Evolutionary conservation across 2,329 filamentous ascomycete genomes (phyloP).

Genomic region (Leptographium galeiforme): DNA sequence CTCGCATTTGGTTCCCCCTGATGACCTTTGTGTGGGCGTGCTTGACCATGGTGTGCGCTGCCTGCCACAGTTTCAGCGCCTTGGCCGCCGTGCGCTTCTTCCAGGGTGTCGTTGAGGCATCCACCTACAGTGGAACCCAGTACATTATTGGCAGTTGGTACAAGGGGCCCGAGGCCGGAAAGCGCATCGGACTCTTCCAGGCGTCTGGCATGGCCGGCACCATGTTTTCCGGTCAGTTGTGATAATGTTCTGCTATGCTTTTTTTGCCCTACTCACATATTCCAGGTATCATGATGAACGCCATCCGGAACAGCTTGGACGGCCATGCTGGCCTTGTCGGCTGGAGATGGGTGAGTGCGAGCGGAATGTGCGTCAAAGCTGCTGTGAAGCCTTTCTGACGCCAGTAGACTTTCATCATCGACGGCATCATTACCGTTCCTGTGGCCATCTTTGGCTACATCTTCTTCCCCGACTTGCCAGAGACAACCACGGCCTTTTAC

Average conservation of each 20-base stretch:
- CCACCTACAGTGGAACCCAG: slow-evolving; percentile 42
- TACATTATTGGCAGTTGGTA: slow-evolving; percentile 50
- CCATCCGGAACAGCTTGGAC: slow-evolving; percentile 30
- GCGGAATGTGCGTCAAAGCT: background rate
- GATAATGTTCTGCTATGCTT: too few species aligned
- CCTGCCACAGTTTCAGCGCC: slow-evolving; percentile 31
- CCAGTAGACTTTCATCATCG: slow-evolving; percentile 24
- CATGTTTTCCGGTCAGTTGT: slow-evolving; percentile 37
- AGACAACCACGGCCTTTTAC: slow-evolving; percentile 33
- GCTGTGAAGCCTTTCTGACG: background rate
- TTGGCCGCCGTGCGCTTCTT: slow-evolving; percentile 48
- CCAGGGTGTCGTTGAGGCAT: slow-evolving; percentile 39
- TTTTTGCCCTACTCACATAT: background rate
- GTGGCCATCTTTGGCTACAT: slow-evolving; percentile 40
- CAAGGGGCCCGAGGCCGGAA: slow-evolving; percentile 42
- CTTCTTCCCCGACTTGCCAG: slow-evolving; percentile 37
- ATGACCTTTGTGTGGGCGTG: slow-evolving; percentile 52
- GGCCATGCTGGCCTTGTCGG: slow-evolving; percentile 33
- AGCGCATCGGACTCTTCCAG: slow-evolving; percentile 46
- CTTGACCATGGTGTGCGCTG: slow-evolving; percentile 47
- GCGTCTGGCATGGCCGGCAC: slow-evolving; percentile 44
- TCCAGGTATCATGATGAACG: slow-evolving; percentile 42
- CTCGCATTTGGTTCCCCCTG: slow-evolving; percentile 47
- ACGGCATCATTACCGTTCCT: slow-evolving; percentile 41
- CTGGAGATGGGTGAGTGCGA: slow-evolving; percentile 33